Percentiles rank a stretch among this genome's conserved stretches.
phyloP scores from a whole-genome alignment of 768 basidiomycete genomes.

The Tulasnella sp. region DNA sequence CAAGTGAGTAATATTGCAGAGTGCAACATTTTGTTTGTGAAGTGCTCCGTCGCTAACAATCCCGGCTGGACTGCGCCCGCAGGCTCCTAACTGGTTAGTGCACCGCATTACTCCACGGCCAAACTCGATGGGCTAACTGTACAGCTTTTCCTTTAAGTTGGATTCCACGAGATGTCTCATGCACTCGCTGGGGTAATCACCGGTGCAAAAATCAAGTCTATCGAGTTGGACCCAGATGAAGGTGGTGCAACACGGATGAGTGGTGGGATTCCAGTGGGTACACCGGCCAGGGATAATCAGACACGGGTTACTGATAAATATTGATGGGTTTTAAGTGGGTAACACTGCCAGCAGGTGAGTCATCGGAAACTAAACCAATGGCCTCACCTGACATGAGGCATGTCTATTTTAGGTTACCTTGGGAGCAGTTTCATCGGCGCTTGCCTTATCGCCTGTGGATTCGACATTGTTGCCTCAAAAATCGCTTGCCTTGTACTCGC shows the following conservation, averaged over 20 bases:
- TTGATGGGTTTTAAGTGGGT: not conserved
- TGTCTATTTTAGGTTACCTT: conserved; percentile 65
- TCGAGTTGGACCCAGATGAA: conserved; percentile 79
- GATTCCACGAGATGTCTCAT: conserved; percentile 92
- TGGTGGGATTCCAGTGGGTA: conserved; percentile 48
- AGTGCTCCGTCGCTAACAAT: not conserved
- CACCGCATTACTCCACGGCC: not conserved
- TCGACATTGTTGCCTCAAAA: conserved; percentile 82
- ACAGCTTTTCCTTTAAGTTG: conserved; percentile 32
- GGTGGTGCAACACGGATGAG: conserved; percentile 82
- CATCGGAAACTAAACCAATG: not conserved
- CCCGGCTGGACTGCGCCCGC: not conserved
- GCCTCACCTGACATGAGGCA: not conserved
- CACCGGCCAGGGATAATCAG: not conserved
- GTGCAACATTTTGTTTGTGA: no score
- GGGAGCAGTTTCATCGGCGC: conserved; percentile 83
- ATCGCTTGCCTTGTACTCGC: conserved; percentile 68
- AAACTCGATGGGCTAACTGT: not conserved
- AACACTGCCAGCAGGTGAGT: conserved; percentile 2
- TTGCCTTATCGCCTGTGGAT: conserved; percentile 74
- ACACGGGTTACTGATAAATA: not conserved
- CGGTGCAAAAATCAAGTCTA: conserved; percentile 74
- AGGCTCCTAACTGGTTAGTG: conserved; percentile 48
- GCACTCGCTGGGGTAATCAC: conserved; percentile 70
- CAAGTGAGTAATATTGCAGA: conserved; percentile 46